Evolutionary conservation across 768 basidiomycete species (phyloP).

Genomic region (Asterophora parasitica): DNA sequence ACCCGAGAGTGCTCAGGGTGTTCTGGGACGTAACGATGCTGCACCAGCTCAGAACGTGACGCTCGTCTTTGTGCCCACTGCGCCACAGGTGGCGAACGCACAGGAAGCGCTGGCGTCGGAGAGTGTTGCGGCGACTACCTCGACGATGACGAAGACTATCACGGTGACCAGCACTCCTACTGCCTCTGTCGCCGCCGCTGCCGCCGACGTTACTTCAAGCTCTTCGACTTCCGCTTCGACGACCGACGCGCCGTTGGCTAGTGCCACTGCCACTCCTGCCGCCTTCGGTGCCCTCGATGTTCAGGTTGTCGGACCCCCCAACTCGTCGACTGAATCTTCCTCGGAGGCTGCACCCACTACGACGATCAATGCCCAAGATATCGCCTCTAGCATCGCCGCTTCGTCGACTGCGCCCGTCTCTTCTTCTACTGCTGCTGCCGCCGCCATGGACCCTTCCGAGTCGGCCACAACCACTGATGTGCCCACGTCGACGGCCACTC

Average conservation of each 20-base stretch:
- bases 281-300: conserved; percentile 15
- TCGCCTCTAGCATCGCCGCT: conserved; percentile 31
- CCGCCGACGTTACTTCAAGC: conserved; percentile 5
- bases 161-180: conserved; percentile 22
- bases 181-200: conserved; percentile 16
- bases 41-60: conserved; percentile 39
- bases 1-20: conserved; percentile 11
- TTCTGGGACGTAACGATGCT: conserved; percentile 20
- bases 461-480: conserved; percentile 1
- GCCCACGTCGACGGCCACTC: neutral
- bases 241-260: conserved; percentile 3
- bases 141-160: conserved; percentile 22
- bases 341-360: conserved; percentile 10
- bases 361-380: conserved; percentile 24
- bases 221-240: neutral
- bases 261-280: conserved; percentile 10
- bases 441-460: conserved; percentile 19
- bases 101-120: conserved; percentile 14
- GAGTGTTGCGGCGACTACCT: conserved; percentile 16
- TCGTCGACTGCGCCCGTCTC: conserved; percentile 4
- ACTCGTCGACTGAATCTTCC: conserved; percentile 1
- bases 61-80: conserved; percentile 45
- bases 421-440: conserved; percentile 22
- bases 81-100: conserved; percentile 25
- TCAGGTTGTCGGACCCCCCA: conserved; percentile 10